phyloP scores from a whole-genome alignment of 2,329 filamentous ascomycete species.

The Nigrograna mackinnonii region DNA sequence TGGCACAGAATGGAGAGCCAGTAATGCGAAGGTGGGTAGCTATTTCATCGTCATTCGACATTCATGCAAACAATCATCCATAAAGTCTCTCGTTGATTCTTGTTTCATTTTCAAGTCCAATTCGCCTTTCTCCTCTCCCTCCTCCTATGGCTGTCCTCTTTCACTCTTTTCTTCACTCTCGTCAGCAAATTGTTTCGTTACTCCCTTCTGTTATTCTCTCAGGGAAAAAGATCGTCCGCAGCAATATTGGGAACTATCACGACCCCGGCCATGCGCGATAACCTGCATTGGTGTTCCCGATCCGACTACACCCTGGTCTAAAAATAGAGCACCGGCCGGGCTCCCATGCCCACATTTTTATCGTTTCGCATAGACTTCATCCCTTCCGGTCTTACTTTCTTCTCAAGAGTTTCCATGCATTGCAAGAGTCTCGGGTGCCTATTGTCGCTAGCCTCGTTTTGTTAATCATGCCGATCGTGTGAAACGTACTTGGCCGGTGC shows the following conservation, averaged over 20 bases:
- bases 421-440: slow-evolving; percentile 8
- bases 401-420: slow-evolving; percentile 6
- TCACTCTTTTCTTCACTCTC: background rate
- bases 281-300: slow-evolving; percentile 43
- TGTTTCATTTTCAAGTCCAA: no score
- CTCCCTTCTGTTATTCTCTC: background rate
- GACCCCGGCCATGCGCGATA: slow-evolving; percentile 35
- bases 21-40: slow-evolving; percentile 68
- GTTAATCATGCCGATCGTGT: slow-evolving; percentile 11
- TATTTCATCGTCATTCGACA: slow-evolving; percentile 13
- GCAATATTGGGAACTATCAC: slow-evolving; percentile 26
- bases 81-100: no score
- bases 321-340: slow-evolving; percentile 38
- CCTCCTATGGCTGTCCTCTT: background rate
- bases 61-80: slow-evolving; percentile 2
- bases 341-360: slow-evolving; percentile 36
- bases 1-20: slow-evolving; percentile 51
- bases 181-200: background rate
- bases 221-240: slow-evolving; percentile 13
- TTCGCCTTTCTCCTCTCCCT: no score
- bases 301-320: slow-evolving; percentile 36
- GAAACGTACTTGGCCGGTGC: slow-evolving; percentile 14
- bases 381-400: slow-evolving; percentile 15
- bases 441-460: slow-evolving; percentile 13
- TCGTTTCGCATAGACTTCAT: slow-evolving; percentile 30